Percentiles rank a stretch among this genome's conserved stretches.
These are phyloP conservation scores for Solanum neorickii DNA, from an alignment of 257 asterid species.

Conservation along the genomic window DNA sequence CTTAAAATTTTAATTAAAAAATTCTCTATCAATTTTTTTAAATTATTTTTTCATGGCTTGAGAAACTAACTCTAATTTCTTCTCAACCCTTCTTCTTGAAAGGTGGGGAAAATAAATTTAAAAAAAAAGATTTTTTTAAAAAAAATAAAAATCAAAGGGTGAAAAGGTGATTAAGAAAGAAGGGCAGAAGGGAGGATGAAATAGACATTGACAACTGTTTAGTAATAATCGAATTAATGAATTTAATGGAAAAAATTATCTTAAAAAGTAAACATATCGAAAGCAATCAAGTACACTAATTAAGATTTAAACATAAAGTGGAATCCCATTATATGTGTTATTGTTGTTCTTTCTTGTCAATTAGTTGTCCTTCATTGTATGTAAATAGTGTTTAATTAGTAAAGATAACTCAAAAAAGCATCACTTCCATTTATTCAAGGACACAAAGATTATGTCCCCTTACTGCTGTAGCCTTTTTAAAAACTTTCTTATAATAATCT, in stretches of 20 bases:
- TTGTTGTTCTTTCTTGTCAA: slow-evolving; percentile 49
- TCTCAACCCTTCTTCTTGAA: background rate
- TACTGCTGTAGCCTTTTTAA: background rate
- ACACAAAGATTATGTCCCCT: slow-evolving; percentile 48
- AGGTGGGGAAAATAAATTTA: background rate
- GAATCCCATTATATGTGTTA: slow-evolving; percentile 21
- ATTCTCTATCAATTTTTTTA: background rate
- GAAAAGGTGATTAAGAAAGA: background rate
- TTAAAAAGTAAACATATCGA: background rate
- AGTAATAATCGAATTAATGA: background rate
- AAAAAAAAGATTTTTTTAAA: too few relatives aligned
- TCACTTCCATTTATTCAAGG: slow-evolving; percentile 30
- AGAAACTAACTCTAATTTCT: background rate
- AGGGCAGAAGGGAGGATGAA: background rate
- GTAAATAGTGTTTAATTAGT: slow-evolving; percentile 2
- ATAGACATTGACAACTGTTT: background rate
- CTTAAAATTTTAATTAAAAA: background rate
- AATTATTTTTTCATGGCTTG: background rate
- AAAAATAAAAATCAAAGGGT: background rate
- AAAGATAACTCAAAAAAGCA: slow-evolving; percentile 23
- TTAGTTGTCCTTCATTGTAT: slow-evolving; percentile 24
- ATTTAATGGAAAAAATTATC: background rate
- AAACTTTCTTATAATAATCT: background rate
- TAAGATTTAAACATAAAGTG: slow-evolving; percentile 13
- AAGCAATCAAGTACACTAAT: slow-evolving; percentile 12